A percentile compares a stretch with the other conserved stretches of the same genome.
These are phyloP conservation scores for Phytophthora sojae DNA, from an alignment of 352 stramenopile genomes.

Conservation along the genomic window DNA sequence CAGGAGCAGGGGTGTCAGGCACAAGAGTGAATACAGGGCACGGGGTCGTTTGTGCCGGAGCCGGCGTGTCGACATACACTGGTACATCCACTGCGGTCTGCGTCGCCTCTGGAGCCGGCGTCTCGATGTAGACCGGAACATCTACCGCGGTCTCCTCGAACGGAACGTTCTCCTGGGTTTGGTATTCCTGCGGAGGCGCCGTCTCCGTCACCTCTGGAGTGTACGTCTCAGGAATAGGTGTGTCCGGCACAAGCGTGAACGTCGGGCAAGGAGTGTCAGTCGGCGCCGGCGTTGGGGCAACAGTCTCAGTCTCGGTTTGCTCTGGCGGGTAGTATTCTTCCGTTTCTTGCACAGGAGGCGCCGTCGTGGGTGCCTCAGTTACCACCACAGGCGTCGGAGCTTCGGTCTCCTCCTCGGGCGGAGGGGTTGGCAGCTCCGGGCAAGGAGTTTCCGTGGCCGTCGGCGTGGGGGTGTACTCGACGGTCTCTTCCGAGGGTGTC, in stretches of 20 bases:
- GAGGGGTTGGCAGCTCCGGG: conserved; percentile 16
- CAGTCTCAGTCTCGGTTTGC: conserved; percentile 18
- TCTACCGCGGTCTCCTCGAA: conserved; percentile 5
- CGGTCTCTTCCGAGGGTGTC: neutral
- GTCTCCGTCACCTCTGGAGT: conserved; percentile 17
- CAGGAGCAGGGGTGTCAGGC: conserved; percentile 14
- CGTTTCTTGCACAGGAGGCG: neutral
- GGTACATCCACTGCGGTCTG: conserved; percentile 7
- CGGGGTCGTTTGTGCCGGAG: conserved; percentile 13
- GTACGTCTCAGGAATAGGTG: conserved; percentile 11
- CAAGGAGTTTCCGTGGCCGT: conserved; percentile 27
- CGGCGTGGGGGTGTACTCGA: conserved; percentile 9
- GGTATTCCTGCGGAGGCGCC: neutral
- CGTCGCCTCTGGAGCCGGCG: conserved; percentile 5
- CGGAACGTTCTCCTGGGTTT: neutral
- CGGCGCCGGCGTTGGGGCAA: neutral
- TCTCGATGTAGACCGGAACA: conserved; percentile 6
- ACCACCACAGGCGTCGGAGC: neutral
- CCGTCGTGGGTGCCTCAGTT: conserved; percentile 1
- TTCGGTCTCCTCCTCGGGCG: conserved; percentile 2
- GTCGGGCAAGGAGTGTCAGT: conserved; percentile 13
- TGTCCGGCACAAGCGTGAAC: conserved; percentile 24
- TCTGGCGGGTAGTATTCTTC: conserved; percentile 8
- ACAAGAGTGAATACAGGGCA: conserved; percentile 17
- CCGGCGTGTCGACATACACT: conserved; percentile 9